phyloP scores from a whole-genome alignment of 345 rosid species.

The Linum tenue region DNA sequence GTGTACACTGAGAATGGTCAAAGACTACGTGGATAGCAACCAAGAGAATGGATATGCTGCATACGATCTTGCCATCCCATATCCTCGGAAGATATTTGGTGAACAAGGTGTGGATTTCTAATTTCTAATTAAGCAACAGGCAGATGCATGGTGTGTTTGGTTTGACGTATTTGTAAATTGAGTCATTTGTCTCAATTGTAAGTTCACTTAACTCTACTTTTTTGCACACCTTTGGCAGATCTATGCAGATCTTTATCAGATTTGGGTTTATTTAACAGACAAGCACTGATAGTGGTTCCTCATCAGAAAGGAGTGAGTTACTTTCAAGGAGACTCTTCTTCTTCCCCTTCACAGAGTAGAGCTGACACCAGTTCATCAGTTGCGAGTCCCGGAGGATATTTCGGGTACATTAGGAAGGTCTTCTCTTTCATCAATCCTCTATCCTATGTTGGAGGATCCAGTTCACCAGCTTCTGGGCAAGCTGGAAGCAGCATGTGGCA shows the following conservation, averaged over 20 bases:
- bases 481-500: slow-evolving; percentile 39
- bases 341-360: slow-evolving; percentile 21
- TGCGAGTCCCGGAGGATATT: slow-evolving; percentile 54
- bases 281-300: slow-evolving; percentile 74
- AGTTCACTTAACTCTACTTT: neutral
- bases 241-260: slow-evolving; percentile 57
- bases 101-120: slow-evolving; percentile 53
- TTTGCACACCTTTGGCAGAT: slow-evolving; percentile 37
- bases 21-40: slow-evolving; percentile 61
- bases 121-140: neutral
- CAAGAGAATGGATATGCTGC: slow-evolving; percentile 35
- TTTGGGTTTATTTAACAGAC: slow-evolving; percentile 64
- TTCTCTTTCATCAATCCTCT: slow-evolving; percentile 69
- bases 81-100: slow-evolving; percentile 71
- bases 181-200: neutral
- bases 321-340: slow-evolving; percentile 30
- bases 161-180: neutral
- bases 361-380: slow-evolving; percentile 23
- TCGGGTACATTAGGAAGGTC: slow-evolving; percentile 37
- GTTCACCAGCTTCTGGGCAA: slow-evolving; percentile 36
- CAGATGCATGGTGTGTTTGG: neutral
- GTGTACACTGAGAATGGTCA: slow-evolving; percentile 48
- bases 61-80: slow-evolving; percentile 77
- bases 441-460: slow-evolving; percentile 54
- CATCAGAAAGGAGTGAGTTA: slow-evolving; percentile 31